Percentiles rank a stretch among this genome's conserved stretches.
phyloP scores from a whole-genome alignment of 2,329 filamentous ascomycete species.

The Myriosclerotinia duriaeana region DNA sequence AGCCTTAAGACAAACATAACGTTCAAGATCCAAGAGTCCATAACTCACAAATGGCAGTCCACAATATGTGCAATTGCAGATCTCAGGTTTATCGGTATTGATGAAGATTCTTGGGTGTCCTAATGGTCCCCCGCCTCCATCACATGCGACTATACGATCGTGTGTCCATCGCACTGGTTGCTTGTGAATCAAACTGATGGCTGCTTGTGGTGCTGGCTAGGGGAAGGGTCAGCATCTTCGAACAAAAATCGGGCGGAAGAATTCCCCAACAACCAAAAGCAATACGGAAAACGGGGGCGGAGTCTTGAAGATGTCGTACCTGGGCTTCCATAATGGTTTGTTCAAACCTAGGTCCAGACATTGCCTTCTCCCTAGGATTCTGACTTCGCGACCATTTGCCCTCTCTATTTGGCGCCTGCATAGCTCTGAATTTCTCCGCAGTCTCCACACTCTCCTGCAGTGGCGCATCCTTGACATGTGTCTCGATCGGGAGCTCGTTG shows the following conservation, averaged over 20 bases:
- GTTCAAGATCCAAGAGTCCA: background rate
- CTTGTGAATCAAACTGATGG: constrained; percentile 94
- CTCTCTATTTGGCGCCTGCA: constrained; percentile 82
- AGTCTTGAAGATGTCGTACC: constrained; percentile 54
- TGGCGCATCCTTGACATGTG: constrained; percentile 51
- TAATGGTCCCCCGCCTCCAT: constrained; percentile 85
- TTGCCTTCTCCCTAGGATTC: constrained; percentile 74
- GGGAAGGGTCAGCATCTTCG: constrained; percentile 39
- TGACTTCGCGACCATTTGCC: constrained; percentile 85
- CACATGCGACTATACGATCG: constrained; percentile 77
- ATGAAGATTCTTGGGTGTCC: constrained; percentile 95
- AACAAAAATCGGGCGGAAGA: no score
- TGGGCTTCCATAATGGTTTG: constrained; percentile 92
- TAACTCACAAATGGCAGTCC: constrained; percentile 77
- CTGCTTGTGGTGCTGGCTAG: constrained; percentile 83
- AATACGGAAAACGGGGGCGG: background rate
- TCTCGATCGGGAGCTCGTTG: constrained; percentile 55
- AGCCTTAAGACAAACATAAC: background rate
- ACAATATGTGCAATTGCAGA: constrained; percentile 87
- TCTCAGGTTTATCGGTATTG: constrained; percentile 96
- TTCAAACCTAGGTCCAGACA: constrained; percentile 94
- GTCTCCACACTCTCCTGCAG: constrained; percentile 56
- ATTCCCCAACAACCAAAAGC: background rate
- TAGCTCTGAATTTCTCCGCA: constrained; percentile 35
- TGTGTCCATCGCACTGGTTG: constrained; percentile 93